Conservation (phyloP, 2,329 filamentous ascomycete species). For the Monilinia vaccinii-corymbosi region DNA sequence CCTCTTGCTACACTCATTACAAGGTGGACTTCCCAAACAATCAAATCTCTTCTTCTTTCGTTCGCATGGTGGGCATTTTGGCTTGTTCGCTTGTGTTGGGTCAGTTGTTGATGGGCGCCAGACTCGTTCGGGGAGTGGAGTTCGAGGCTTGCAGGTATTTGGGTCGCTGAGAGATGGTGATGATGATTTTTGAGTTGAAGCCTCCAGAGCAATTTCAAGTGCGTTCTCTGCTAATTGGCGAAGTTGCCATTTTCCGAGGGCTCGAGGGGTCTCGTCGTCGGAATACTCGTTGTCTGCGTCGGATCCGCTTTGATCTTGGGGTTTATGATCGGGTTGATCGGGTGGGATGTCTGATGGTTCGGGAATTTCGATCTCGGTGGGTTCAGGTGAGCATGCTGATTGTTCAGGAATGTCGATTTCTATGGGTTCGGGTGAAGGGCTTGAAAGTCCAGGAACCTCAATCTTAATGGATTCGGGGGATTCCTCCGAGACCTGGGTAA, state of each 20-base stretch:
- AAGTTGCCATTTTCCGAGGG: background rate
- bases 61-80: constrained; percentile 8
- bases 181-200: background rate
- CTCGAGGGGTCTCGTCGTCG: background rate
- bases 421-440: background rate
- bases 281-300: constrained; percentile 6
- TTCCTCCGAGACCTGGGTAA: background rate
- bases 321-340: background rate
- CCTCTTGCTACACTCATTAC: constrained; percentile 7
- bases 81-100: constrained; percentile 5
- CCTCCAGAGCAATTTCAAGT: background rate
- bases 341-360: too few relatives aligned
- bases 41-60: constrained; percentile 6
- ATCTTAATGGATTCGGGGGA: background rate
- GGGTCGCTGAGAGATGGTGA: background rate
- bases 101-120: background rate
- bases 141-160: background rate
- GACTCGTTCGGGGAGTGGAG: background rate
- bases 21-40: constrained; percentile 6
- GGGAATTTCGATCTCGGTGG: too few relatives aligned
- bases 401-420: background rate
- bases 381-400: background rate
- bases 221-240: constrained; percentile 4
- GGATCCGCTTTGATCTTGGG: constrained; percentile 4
- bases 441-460: background rate